Base-by-base conservation (phyloP, 2,329 filamentous ascomycete genomes). In the Colletotrichum magnum region DNA sequence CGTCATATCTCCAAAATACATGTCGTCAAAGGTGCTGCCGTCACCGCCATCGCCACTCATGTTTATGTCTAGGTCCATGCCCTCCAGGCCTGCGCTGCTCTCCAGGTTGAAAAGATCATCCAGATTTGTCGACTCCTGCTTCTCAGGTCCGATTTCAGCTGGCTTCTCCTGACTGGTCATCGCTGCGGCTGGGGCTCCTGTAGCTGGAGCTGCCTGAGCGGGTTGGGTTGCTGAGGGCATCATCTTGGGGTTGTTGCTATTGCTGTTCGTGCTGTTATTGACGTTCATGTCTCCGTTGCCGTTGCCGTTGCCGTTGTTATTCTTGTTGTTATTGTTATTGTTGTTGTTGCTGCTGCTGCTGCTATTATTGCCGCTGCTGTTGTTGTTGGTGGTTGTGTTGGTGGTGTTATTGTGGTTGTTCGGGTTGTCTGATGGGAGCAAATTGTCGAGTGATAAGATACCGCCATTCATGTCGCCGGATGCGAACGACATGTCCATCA, bases 81-180 rank as follows among this genome's bases (percentile, higher is more conserved):
- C 81, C 64, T 84, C 81, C 54, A 76, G 76, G 56, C 47, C 52
- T n/a, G 68, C 58, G 48, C 77, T 80, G 6, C 77, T 79, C 28
- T 81, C 81, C n/a, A 86, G 78, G 54, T 81, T 80, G 69, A 87
- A 87, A 32, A 87, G 75, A 39, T 85, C 84, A 32, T 86, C 83
- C 50, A 86, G 79, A 74, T 81, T 77, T 47, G 75, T 77, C 45
- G 75, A 77, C 41, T 79, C 76, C 32, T 73, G 66, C 45, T 74
- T 76, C 39, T 73, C 64, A 53, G 74, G 71, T 58, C 72, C 72
- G 58, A 73, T 16, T 15, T 65, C 64, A 10, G 21, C 71, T 9
- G 68, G 68, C 28, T 66, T 58, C 9, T 73, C 72, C 18, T 69
- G 58, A 45, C 72, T 74, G 41, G 58, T 43, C 50, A 18, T 47